Evolutionary conservation across 23 red algal species (phyloP).

Genomic region (Gracilaria domingensis): DNA sequence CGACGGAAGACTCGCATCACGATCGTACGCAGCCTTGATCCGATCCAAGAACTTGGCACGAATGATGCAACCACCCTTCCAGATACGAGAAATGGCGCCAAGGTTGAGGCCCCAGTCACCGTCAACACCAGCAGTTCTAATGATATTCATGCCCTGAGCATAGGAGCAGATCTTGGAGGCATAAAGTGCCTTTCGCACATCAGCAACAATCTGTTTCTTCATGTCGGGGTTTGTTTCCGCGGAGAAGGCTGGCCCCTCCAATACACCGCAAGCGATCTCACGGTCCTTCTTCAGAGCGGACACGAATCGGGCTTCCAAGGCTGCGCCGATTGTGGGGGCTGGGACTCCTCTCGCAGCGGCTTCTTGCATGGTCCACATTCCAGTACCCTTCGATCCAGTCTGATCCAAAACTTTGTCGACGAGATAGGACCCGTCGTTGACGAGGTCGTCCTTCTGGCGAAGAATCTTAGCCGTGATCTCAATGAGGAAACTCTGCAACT

Average conservation of each 20-base stretch:
- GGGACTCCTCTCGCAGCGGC: constrained; percentile 84
- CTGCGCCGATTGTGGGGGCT: constrained; percentile 86
- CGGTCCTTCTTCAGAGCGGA: constrained; percentile 96
- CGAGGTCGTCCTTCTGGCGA: constrained; percentile 68
- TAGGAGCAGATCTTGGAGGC: constrained; percentile 98
- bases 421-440: constrained; percentile 74
- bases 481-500: constrained; percentile 92
- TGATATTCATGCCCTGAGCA: constrained; percentile 97
- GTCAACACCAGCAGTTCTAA: constrained; percentile 78
- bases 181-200: constrained; percentile 85
- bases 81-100: constrained; percentile 93
- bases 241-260: constrained; percentile 40
- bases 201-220: constrained; percentile 62
- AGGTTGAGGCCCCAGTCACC: constrained; percentile 90
- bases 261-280: constrained; percentile 28
- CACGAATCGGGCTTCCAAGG: constrained; percentile 92
- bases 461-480: constrained; percentile 97
- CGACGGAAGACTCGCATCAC: constrained; percentile 70
- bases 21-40: constrained; percentile 94
- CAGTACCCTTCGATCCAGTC: constrained; percentile 95
- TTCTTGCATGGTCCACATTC: constrained; percentile 99
- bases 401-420: constrained; percentile 87
- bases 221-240: constrained; percentile 8
- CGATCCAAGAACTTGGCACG: constrained; percentile 94
- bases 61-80: constrained; percentile 99